Evolutionary conservation across 140 eudicot genomes (phyloP).

Genomic region (Erigeron philadelphicus): DNA sequence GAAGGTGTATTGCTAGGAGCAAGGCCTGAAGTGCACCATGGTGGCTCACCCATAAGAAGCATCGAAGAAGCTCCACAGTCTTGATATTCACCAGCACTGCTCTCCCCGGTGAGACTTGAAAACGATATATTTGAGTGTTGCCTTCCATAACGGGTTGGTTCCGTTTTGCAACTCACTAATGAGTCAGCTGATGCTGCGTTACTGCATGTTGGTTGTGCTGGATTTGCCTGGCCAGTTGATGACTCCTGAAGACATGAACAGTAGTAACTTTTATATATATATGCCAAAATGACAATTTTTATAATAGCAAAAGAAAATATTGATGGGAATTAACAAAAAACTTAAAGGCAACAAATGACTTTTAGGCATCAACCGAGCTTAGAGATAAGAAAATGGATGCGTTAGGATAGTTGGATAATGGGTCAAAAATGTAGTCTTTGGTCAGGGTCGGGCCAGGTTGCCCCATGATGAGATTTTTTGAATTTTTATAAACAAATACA

Average conservation of each 20-base stretch:
- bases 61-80: conserved; percentile 83
- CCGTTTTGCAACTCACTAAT: conserved; percentile 71
- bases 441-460: too few species aligned
- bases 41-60: conserved; percentile 76
- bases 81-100: conserved; percentile 74
- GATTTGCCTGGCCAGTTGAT: conserved; percentile 38
- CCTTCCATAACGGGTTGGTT: conserved; percentile 53
- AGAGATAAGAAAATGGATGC: too few species aligned
- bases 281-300: background rate
- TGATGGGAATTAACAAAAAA: background rate
- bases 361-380: too few species aligned
- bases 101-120: conserved; percentile 77
- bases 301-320: background rate
- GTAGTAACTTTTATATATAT: background rate
- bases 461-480: too few species aligned
- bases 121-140: conserved; percentile 72
- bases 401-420: too few species aligned
- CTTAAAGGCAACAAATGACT: too few species aligned
- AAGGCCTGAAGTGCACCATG: conserved; percentile 52
- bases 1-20: conserved; percentile 40
- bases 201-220: conserved; percentile 62
- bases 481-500: too few species aligned
- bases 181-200: conserved; percentile 91
- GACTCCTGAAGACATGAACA: conserved; percentile 44
- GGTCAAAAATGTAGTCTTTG: too few species aligned